These are phyloP conservation scores for Stemphylium lycopersici DNA, from an alignment of 2,329 filamentous ascomycete genomes.

Conservation along the genomic window DNA sequence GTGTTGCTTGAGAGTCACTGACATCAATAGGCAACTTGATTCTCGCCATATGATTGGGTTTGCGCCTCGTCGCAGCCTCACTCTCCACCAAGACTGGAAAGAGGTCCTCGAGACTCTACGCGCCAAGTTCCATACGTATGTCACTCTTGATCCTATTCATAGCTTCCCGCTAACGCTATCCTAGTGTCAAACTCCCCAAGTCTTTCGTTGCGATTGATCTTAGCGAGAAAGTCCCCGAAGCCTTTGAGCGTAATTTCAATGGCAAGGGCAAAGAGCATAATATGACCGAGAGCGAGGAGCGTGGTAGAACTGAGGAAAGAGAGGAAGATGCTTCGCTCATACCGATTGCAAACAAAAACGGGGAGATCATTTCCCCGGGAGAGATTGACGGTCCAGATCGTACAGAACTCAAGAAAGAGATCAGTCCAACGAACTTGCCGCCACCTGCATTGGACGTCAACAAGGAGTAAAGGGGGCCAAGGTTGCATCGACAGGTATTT, in stretches of 20 bases:
- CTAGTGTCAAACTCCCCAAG: constrained; percentile 57
- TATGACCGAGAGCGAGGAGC: constrained; percentile 20
- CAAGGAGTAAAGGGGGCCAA: background rate
- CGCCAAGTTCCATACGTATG: constrained; percentile 93
- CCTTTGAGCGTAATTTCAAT: constrained; percentile 41
- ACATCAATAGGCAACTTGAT: constrained; percentile 70
- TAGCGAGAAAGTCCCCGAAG: constrained; percentile 55
- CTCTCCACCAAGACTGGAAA: constrained; percentile 92
- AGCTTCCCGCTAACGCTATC: constrained; percentile 8
- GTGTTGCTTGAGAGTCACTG: constrained; percentile 4
- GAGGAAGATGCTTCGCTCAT: constrained; percentile 9
- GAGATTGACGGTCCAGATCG: background rate
- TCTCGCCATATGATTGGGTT: constrained; percentile 96
- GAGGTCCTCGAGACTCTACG: constrained; percentile 93
- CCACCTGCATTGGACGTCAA: constrained; percentile 18
- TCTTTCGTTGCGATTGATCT: constrained; percentile 59
- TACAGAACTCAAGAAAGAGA: constrained; percentile 5
- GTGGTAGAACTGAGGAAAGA: constrained; percentile 29
- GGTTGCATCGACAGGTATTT: no score
- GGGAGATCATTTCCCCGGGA: constrained; percentile 1
- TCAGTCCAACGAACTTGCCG: constrained; percentile 11
- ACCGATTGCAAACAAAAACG: constrained; percentile 12
- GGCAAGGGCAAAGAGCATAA: constrained; percentile 29
- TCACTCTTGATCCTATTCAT: constrained; percentile 18
- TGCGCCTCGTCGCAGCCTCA: constrained; percentile 86